Base-by-base conservation (phyloP, 2,329 filamentous ascomycete genomes). In the Fusarium metavorans region DNA sequence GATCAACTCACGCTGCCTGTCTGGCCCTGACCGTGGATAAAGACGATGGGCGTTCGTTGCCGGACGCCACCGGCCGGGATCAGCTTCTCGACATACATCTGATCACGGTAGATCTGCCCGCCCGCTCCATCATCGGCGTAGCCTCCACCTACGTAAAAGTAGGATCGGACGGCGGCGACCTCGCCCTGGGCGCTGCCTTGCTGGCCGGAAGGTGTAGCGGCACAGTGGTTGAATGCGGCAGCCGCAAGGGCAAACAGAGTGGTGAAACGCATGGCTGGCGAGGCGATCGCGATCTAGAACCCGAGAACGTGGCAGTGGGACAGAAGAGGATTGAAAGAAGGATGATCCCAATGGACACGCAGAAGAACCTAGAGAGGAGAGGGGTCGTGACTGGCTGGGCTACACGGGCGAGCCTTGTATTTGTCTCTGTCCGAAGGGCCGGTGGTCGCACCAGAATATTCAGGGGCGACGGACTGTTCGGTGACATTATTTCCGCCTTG, bases 71-170 rank as follows among this genome's bases (percentile, higher is more conserved):
- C 64, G 3, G 50, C 27, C 0, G 76, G 74, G 5, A 62, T 59
- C 11, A 77, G 68, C 60, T 77, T 77, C 65, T 77, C 76, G 20
- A 77, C 72, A 35, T 77, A 77, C 76, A 78, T 78, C 34, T 77
- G 76, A 41, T 75, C 76, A 13, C 64, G 69, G 45, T 76, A 77
- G 34, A 77, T 61, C 60, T 76, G 76, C 1, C 74, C 72, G 1
- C 72, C 74, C 0, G 74, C 37, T 8, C 70, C 76, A 43, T 77
- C 72, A 48, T 76, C 59, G 6, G 70, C 74, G 34, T 78, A 78
- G 6, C 34, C 56, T 1, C 76, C 76, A 1, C 76, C 74, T 2
- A 65, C 57, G 35, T 77, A 77, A 32, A 77, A 77, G 32, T 62
- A 77, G 3, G 74, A 71, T 4, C 76, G 72, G 20, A 72, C 35